A percentile compares a stretch with the other conserved stretches of the same genome.
Evolutionary conservation across 1,284 basidiomycete species (phyloP).

Genomic region (Puccinia triticina): DNA sequence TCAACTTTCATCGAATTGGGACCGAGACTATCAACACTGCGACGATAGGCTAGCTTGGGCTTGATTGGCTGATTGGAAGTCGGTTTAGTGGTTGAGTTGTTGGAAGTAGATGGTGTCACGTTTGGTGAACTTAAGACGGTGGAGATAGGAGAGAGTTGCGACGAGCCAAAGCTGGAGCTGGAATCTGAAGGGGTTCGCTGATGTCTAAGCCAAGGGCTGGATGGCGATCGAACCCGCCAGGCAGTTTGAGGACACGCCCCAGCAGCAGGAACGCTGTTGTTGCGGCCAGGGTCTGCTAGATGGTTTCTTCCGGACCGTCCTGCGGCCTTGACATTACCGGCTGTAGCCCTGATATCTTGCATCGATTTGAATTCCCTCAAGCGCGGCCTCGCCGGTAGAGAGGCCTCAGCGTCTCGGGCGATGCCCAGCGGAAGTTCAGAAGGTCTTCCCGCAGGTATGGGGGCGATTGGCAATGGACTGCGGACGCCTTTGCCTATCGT

Average conservation of each 20-base stretch:
- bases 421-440: neutral
- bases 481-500: neutral
- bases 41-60: neutral
- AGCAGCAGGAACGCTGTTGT: conserved; percentile 11
- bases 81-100: neutral
- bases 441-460: neutral
- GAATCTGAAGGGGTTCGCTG: conserved; percentile 9
- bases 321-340: neutral
- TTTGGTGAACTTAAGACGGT: conserved; percentile 9
- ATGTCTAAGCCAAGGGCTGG: conserved; percentile 5
- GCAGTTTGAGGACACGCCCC: neutral
- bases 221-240: conserved; percentile 3
- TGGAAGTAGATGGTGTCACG: neutral
- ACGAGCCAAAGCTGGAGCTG: conserved; percentile 44
- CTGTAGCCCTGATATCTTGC: conserved; percentile 38
- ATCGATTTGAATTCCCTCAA: conserved; percentile 48
- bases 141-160: conserved; percentile 25
- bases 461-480: neutral
- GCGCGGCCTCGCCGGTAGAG: neutral
- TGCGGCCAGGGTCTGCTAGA: neutral
- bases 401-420: neutral
- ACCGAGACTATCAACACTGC: conserved; percentile 13
- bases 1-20: neutral
- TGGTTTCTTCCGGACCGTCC: neutral
- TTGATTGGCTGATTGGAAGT: neutral